Evolutionary conservation across 805 yeast genomes (phyloP).

Genomic region (Limtongia smithiae): DNA sequence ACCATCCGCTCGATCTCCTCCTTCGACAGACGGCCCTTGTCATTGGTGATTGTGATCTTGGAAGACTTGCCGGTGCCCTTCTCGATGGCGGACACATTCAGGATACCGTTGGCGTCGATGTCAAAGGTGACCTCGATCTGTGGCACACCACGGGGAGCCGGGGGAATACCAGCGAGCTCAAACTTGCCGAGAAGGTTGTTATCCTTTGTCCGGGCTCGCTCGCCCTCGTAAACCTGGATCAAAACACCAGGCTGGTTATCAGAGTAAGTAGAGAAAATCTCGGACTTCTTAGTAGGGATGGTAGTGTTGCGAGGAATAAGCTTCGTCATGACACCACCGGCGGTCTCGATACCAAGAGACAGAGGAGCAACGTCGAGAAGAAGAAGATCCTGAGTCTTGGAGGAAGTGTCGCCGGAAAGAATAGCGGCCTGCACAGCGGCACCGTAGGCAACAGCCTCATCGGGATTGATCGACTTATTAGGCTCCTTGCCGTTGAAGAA

Average conservation of each 20-base stretch:
- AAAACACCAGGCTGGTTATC: constrained; percentile 98
- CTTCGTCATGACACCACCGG: constrained; percentile 99
- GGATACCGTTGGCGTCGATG: constrained; percentile 94
- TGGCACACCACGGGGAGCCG: constrained; percentile 98
- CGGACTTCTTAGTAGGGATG: constrained; percentile 96
- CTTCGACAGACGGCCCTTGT: constrained; percentile 96
- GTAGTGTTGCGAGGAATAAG: constrained; percentile 98
- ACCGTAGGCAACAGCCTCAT: constrained; percentile 99
- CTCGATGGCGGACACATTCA: constrained; percentile 93
- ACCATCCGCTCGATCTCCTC: constrained; percentile 98
- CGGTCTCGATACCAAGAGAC: constrained; percentile 96
- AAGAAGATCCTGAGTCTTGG: constrained; percentile 92
- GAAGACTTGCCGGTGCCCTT: constrained; percentile 98
- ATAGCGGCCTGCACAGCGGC: constrained; percentile 98
- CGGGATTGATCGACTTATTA: constrained; percentile 94
- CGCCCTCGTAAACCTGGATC: constrained; percentile 97
- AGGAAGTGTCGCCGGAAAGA: constrained; percentile 91
- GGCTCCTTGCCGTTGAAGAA: constrained; percentile 98
- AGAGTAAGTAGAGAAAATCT: constrained; percentile 92
- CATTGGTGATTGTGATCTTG: constrained; percentile 97
- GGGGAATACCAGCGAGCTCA: constrained; percentile 94
- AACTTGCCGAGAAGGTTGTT: constrained; percentile 96
- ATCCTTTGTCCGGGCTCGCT: constrained; percentile 93
- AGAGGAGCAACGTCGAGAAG: constrained; percentile 96
- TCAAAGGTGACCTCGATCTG: constrained; percentile 97